phyloP scores from a whole-genome alignment of 306 rosid genomes.

The Hippophae tibetana region DNA sequence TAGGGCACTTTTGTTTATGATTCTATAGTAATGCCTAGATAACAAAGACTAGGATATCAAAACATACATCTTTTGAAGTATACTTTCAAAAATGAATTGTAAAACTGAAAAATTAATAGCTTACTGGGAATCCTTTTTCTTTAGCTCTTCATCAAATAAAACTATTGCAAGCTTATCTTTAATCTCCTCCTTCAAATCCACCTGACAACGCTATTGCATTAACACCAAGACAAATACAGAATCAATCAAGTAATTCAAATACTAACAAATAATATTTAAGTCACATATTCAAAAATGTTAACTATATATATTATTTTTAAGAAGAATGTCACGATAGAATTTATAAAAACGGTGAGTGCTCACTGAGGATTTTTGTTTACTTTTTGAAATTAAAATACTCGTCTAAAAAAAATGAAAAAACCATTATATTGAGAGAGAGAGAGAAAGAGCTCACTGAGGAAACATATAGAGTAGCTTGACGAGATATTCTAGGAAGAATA shows the following conservation, averaged over 20 bases:
- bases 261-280: background rate
- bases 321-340: too few relatives aligned
- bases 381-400: too few relatives aligned
- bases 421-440: background rate
- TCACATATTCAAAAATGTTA: background rate
- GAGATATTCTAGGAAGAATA: slow-evolving; percentile 29
- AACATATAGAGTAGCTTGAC: slow-evolving; percentile 25
- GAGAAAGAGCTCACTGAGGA: slow-evolving; percentile 35
- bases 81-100: background rate
- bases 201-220: slow-evolving; percentile 37
- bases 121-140: slow-evolving; percentile 59
- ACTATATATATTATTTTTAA: too few relatives aligned
- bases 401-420: too few relatives aligned
- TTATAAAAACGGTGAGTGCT: too few relatives aligned
- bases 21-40: slow-evolving; percentile 10
- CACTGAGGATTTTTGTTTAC: too few relatives aligned
- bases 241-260: background rate
- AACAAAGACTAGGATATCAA: background rate
- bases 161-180: slow-evolving; percentile 58
- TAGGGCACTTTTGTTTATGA: too few relatives aligned
- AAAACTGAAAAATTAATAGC: slow-evolving; percentile 5
- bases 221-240: background rate
- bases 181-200: slow-evolving; percentile 44
- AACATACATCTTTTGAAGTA: background rate
- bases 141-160: slow-evolving; percentile 54